Evolutionary conservation across 31 red algal genomes (phyloP).

Genomic region (Porphyra umbilicalis): DNA sequence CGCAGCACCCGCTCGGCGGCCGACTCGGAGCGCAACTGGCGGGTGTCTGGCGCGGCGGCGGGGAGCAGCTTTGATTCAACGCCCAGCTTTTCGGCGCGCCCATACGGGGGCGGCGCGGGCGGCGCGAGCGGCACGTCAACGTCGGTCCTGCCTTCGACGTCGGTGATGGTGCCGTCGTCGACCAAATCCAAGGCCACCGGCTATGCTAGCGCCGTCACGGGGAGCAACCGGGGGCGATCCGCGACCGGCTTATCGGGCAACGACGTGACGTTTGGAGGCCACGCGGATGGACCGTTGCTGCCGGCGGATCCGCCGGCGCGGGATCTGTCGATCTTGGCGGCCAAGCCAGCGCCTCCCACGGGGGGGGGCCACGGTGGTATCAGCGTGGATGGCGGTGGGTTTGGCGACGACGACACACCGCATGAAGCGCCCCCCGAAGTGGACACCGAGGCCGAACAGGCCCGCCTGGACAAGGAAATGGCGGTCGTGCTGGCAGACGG

Average conservation of each 20-base stretch:
- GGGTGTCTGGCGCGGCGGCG: constrained; percentile 13
- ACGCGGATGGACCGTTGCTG: background rate
- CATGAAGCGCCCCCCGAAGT: background rate
- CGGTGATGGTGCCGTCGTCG: background rate
- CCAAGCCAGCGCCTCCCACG: constrained; percentile 9
- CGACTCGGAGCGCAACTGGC: constrained; percentile 61
- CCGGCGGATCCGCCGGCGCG: background rate
- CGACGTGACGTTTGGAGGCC: background rate
- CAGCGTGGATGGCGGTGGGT: background rate
- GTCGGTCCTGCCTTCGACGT: constrained; percentile 7
- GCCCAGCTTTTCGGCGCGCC: background rate
- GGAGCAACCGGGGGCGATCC: constrained; percentile 1
- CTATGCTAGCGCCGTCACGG: constrained; percentile 13
- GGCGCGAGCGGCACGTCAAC: constrained; percentile 22
- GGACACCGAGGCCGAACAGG: constrained; percentile 1
- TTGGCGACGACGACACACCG: background rate
- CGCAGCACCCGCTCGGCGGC: constrained; percentile 22
- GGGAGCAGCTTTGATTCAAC: constrained; percentile 6
- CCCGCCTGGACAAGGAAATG: constrained; percentile 7
- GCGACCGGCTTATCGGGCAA: background rate
- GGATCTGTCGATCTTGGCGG: constrained; percentile 6
- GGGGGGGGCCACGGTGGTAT: constrained; percentile 15
- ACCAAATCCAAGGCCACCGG: background rate
- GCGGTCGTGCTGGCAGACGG: constrained; percentile 16
- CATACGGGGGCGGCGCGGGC: constrained; percentile 10